A percentile compares a stretch with the other conserved stretches of the same genome.
Evolutionary conservation across 192 early-diverging fungal species (phyloP).

Genomic region (Fimicolochytrium jonesii): DNA sequence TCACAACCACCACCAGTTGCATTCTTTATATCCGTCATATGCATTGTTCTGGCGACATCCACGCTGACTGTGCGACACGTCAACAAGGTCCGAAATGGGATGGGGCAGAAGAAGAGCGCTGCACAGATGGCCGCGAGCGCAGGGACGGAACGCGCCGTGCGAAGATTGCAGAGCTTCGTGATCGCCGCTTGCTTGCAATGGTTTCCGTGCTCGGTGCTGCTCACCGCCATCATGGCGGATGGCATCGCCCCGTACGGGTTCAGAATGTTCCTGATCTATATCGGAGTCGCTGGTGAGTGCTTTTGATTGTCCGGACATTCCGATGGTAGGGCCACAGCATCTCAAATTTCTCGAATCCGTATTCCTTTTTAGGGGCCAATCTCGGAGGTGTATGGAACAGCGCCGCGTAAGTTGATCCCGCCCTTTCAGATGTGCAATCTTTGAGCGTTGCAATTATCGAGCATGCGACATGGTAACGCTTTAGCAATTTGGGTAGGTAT

Average conservation of each 20-base stretch:
- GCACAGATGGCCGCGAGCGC: not conserved
- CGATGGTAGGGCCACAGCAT: not conserved
- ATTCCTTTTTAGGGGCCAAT: slow-evolving; percentile 1
- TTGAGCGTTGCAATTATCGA: too few relatives aligned
- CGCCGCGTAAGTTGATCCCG: too few relatives aligned
- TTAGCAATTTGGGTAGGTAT: too few relatives aligned
- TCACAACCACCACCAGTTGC: too few relatives aligned
- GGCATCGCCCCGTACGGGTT: not conserved
- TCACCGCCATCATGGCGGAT: not conserved
- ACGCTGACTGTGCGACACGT: not conserved
- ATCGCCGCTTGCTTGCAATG: slow-evolving; percentile 8
- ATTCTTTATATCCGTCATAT: not conserved
- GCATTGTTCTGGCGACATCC: not conserved
- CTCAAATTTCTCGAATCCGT: too few relatives aligned
- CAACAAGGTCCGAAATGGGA: not conserved
- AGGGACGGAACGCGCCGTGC: not conserved
- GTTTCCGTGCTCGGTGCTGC: not conserved
- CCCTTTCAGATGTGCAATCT: too few relatives aligned
- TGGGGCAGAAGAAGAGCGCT: not conserved
- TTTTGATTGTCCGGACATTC: not conserved
- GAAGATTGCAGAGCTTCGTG: slow-evolving; percentile 1
- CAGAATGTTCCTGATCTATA: not conserved
- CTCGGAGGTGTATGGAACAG: slow-evolving; percentile 12
- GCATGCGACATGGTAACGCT: too few relatives aligned
- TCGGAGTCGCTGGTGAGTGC: slow-evolving; percentile 1